Evolutionary conservation across 192 early-diverging fungal genomes (phyloP).

Genomic region (Diversispora epigaea): DNA sequence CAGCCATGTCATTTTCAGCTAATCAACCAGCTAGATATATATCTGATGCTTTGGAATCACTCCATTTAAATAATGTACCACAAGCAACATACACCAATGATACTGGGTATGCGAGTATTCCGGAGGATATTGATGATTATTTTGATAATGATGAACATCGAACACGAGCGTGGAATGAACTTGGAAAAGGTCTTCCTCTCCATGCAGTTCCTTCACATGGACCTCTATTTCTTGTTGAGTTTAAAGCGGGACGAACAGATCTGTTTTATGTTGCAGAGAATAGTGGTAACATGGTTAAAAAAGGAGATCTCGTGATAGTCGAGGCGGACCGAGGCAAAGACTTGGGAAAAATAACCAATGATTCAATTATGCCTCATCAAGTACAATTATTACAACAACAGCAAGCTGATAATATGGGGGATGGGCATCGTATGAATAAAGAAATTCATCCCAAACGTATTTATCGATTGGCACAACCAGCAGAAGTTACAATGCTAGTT

Average conservation of each 20-base stretch:
- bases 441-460: conserved; percentile 92
- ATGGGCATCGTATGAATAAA: conserved; percentile 49
- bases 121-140: conserved; percentile 41
- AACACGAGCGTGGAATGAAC: conserved; percentile 35
- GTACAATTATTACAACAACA: conserved; percentile 50
- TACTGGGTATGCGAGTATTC: conserved; percentile 19
- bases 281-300: conserved; percentile 45
- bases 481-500: conserved; percentile 78
- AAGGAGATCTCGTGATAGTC: conserved; percentile 80
- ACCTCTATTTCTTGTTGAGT: conserved; percentile 80
- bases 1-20: conserved; percentile 42
- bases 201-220: conserved; percentile 48
- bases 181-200: conserved; percentile 50
- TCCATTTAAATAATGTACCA: conserved; percentile 34
- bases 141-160: conserved; percentile 40
- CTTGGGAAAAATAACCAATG: conserved; percentile 81
- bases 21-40: conserved; percentile 35
- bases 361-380: conserved; percentile 59
- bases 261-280: conserved; percentile 71
- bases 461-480: conserved; percentile 74
- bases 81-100: conserved; percentile 32
- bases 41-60: conserved; percentile 35
- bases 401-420: conserved; percentile 49
- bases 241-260: conserved; percentile 85
- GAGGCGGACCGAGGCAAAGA: conserved; percentile 91